Conservation (phyloP, 1,284 basidiomycete species). For the Boletellus deceptivus region DNA sequence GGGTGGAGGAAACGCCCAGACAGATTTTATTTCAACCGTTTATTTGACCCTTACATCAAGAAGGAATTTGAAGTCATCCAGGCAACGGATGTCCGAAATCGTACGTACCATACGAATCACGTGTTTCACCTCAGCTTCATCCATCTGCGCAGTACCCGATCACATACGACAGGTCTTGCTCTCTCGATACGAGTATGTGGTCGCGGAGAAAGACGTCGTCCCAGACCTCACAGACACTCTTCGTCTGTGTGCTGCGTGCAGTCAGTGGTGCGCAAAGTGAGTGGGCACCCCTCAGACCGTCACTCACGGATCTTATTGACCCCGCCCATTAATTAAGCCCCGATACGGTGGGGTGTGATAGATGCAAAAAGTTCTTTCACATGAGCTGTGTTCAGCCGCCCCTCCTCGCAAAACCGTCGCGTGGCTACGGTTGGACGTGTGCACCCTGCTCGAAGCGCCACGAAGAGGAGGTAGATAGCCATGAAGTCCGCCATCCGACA, state of each 20-base stretch:
- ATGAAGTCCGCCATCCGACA: constrained; percentile 56
- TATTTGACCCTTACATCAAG: constrained; percentile 97
- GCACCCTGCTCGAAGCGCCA: constrained; percentile 87
- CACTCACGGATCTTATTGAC: constrained; percentile 26
- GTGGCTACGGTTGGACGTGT: constrained; percentile 98
- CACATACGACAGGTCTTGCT: constrained; percentile 75
- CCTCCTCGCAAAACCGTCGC: constrained; percentile 90
- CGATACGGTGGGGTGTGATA: constrained; percentile 91
- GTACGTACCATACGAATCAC: constrained; percentile 49
- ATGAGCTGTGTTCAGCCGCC: constrained; percentile 94
- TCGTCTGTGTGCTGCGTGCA: constrained; percentile 84
- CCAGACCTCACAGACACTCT: constrained; percentile 87
- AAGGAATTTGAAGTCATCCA: constrained; percentile 97
- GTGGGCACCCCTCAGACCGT: constrained; percentile 29
- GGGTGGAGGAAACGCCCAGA: constrained; percentile 96
- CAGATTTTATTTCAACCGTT: constrained; percentile 90
- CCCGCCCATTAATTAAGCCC: constrained; percentile 48
- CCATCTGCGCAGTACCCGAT: constrained; percentile 62
- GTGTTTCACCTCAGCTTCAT: constrained; percentile 18
- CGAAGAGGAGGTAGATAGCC: constrained; percentile 83
- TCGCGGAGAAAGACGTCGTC: constrained; percentile 90
- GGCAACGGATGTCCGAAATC: constrained; percentile 82
- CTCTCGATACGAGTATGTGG: constrained; percentile 90
- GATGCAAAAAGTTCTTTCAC: constrained; percentile 93
- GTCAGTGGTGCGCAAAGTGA: constrained; percentile 85